Percentiles rank a stretch among this genome's conserved stretches.
phyloP scores from a whole-genome alignment of 192 early-diverging fungal species.

The Coemansia nantahalensis region DNA sequence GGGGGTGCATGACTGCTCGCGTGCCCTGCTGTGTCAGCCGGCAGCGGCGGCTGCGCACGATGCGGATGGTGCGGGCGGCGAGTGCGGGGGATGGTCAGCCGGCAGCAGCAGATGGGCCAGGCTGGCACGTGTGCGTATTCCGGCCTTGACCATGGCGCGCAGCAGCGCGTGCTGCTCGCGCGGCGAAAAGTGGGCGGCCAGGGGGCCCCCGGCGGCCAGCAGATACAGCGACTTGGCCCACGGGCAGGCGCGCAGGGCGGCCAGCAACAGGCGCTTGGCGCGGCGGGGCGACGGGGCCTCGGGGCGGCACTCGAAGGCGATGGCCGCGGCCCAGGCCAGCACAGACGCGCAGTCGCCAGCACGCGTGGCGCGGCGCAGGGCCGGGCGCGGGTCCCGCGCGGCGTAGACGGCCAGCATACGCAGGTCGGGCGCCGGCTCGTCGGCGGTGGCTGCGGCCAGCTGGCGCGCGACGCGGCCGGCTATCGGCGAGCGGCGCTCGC shows the following conservation, averaged over 20 bases:
- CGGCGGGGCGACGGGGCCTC: not conserved
- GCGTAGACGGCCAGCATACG: not conserved
- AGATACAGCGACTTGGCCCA: slow-evolving; percentile 38
- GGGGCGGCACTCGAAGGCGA: slow-evolving; percentile 9
- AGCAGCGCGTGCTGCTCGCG: slow-evolving; percentile 12
- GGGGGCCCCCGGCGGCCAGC: slow-evolving; percentile 5
- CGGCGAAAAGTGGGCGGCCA: slow-evolving; percentile 1
- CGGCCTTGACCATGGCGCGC: slow-evolving; percentile 18
- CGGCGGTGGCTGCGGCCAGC: not conserved
- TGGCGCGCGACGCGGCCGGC: slow-evolving; percentile 6
- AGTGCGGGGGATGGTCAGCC: too few relatives aligned
- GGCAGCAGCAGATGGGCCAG: slow-evolving; percentile 6
- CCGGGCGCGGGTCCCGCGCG: too few relatives aligned
- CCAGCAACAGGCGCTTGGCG: slow-evolving; percentile 9
- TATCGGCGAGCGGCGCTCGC: slow-evolving; percentile 10
- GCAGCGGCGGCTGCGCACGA: too few relatives aligned
- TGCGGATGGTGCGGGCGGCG: too few relatives aligned
- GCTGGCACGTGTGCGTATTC: slow-evolving; percentile 15
- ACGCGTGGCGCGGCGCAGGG: too few relatives aligned
- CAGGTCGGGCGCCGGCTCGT: slow-evolving; percentile 1
- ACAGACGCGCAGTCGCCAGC: slow-evolving; percentile 15
- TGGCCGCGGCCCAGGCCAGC: slow-evolving; percentile 8
- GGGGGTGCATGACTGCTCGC: too few relatives aligned
- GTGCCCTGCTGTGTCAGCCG: too few relatives aligned
- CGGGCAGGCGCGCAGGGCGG: slow-evolving; percentile 18